A percentile compares a stretch with the other conserved stretches of the same genome.
These are phyloP conservation scores for Pugionium cornutum DNA, from an alignment of 345 rosid species.

Conservation along the genomic window DNA sequence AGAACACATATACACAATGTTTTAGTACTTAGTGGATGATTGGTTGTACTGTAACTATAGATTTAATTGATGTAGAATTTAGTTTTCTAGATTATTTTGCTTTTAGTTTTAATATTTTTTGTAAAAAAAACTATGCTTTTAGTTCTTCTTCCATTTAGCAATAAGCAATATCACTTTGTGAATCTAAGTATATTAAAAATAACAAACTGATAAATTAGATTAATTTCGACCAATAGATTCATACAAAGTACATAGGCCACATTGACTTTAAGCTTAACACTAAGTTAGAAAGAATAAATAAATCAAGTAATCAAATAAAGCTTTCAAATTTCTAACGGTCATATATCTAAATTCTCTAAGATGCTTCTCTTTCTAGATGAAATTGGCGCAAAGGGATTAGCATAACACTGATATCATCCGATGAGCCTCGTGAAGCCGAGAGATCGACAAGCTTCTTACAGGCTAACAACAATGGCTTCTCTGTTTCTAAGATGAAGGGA, in stretches of 20 bases:
- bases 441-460: constrained; percentile 72
- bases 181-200: neutral
- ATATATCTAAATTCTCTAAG: constrained; percentile 21
- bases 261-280: neutral
- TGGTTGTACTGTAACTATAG: no score
- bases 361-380: constrained; percentile 25
- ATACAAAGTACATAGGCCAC: constrained; percentile 32
- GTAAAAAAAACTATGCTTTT: no score
- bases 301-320: constrained; percentile 26
- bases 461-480: constrained; percentile 50
- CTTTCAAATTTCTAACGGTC: constrained; percentile 23
- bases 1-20: no score
- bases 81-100: no score
- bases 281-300: constrained; percentile 36
- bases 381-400: constrained; percentile 49
- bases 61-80: no score
- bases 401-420: constrained; percentile 76
- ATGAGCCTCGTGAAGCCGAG: constrained; percentile 64
- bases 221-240: constrained; percentile 13
- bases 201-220: constrained; percentile 22
- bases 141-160: no score
- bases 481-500: constrained; percentile 46
- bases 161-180: no score
- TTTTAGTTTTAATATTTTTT: no score
- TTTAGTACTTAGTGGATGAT: no score